Base-by-base conservation (phyloP, 2,329 filamentous ascomycete genomes). In the Diaporthe vexans region DNA sequence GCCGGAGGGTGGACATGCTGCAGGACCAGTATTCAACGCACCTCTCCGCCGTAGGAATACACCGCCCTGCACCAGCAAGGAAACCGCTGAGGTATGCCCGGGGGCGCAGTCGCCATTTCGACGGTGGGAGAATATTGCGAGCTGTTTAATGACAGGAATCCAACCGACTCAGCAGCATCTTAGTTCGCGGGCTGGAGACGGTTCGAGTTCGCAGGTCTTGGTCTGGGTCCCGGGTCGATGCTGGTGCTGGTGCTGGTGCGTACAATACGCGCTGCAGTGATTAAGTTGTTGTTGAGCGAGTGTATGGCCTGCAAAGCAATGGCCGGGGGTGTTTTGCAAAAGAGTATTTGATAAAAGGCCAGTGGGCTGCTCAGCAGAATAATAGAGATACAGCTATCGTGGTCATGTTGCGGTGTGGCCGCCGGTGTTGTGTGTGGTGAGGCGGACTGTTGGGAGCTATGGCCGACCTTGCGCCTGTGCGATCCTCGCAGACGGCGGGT, bases 11-110 rank as follows among this genome's bases (percentile, higher is more conserved):
- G 15, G 37, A 40, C 15, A 68, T n/a, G 29, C 21, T 26, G 51
- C 35, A 11, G 57, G 57, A 24, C 51, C 57, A 48, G n/a, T 35
- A 67, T 72, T 79, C 78, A 71, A 74, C 82, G 76, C 80, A 91
- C 91, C 88, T 98, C 95, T 86, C 95, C 95, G 83, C 95, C 94
- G 94, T 94, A 98, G 24, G 95, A 97, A 83, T 97, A 98, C 57
- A 97, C 91, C 52, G 95, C 95, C 84, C 94, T 91, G 82, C 94
- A 95, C 94, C 95, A 97, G 85, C 95, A 97, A 74, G 95, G 95
- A 82, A 97, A 97, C 80, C 91, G 91, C 80, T 89, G 91, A 17
- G 95, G 95, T 77, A 97, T 85, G 80, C 88, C 85, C 77, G 86
- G 88, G 76, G 90, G 88, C 83, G 87, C 85, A 71, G 87, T 85